Percentiles rank a stretch among this genome's conserved stretches.
Evolutionary conservation across 2,329 filamentous ascomycete genomes (phyloP).

Genomic region (Alternaria consortialis): DNA sequence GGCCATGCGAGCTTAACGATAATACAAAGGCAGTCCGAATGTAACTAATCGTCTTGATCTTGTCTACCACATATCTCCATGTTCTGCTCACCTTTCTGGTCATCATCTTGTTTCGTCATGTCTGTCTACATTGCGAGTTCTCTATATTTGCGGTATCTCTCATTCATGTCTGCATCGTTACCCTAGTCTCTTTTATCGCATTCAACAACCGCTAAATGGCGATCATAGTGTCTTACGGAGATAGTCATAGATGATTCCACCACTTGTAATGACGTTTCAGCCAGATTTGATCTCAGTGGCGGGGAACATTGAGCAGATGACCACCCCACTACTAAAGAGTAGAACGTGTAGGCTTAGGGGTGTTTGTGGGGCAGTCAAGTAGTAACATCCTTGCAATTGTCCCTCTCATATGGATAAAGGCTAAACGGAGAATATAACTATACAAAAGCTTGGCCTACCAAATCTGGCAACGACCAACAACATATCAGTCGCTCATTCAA

Average conservation of each 20-base stretch:
- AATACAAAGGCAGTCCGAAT: background rate
- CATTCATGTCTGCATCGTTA: background rate
- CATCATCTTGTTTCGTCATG: background rate
- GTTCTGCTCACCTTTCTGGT: background rate
- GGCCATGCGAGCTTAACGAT: background rate
- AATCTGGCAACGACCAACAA: background rate
- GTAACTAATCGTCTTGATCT: background rate
- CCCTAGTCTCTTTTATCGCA: background rate
- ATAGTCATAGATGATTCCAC: background rate
- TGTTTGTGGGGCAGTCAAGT: background rate
- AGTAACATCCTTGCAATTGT: background rate
- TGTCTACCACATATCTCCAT: background rate
- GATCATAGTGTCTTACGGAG: background rate
- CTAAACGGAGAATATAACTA: background rate
- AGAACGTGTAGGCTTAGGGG: background rate
- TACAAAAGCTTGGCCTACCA: conserved; percentile 6
- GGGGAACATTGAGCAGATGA: background rate
- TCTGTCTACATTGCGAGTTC: background rate
- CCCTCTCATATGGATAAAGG: conserved; percentile 8
- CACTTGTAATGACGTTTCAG: background rate
- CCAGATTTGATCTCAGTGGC: background rate
- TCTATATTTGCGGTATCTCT: too few relatives aligned
- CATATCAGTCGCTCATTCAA: background rate
- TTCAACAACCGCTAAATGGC: background rate
- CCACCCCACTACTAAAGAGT: background rate